Percentiles rank a stretch among this genome's conserved stretches.
These are phyloP conservation scores for Pholiota adiposa DNA, from an alignment of 1,284 basidiomycete genomes.

Conservation along the genomic window DNA sequence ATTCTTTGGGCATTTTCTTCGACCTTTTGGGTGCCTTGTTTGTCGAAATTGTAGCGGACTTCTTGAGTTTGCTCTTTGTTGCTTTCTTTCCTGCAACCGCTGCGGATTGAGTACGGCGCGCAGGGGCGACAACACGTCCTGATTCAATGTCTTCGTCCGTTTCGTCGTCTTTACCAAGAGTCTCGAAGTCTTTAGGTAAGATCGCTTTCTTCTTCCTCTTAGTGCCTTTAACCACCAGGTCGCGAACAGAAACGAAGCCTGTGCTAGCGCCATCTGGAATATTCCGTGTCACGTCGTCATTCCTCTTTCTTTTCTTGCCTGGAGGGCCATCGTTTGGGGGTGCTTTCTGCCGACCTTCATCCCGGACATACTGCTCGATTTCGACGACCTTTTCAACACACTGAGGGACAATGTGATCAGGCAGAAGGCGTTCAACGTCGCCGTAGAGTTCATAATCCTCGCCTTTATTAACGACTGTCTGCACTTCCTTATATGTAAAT, in stretches of 20 bases:
- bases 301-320: conserved; percentile 68
- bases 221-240: conserved; percentile 56
- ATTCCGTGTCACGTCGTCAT: conserved; percentile 66
- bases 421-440: conserved; percentile 89
- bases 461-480: conserved; percentile 86
- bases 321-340: conserved; percentile 40
- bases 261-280: conserved; percentile 66
- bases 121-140: conserved; percentile 47
- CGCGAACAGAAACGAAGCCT: conserved; percentile 66
- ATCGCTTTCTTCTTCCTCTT: conserved; percentile 51
- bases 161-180: conserved; percentile 54
- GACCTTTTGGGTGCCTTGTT: conserved; percentile 28
- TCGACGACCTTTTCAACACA: conserved; percentile 85
- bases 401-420: conserved; percentile 75
- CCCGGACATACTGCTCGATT: conserved; percentile 71
- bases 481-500: conserved; percentile 87
- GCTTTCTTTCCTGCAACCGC: conserved; percentile 28
- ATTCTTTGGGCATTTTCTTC: conserved; percentile 34
- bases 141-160: conserved; percentile 68
- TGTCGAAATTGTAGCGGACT: conserved; percentile 38
- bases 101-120: conserved; percentile 55
- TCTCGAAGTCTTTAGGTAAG: conserved; percentile 40
- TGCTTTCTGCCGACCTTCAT: conserved; percentile 36
- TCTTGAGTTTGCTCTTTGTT: conserved; percentile 38
- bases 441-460: conserved; percentile 90